Evolutionary conservation across 164 flowering plant species (phyloP), one percentile per base, ranked within the genome.

Genomic region (Taxillus chinensis): DNA sequence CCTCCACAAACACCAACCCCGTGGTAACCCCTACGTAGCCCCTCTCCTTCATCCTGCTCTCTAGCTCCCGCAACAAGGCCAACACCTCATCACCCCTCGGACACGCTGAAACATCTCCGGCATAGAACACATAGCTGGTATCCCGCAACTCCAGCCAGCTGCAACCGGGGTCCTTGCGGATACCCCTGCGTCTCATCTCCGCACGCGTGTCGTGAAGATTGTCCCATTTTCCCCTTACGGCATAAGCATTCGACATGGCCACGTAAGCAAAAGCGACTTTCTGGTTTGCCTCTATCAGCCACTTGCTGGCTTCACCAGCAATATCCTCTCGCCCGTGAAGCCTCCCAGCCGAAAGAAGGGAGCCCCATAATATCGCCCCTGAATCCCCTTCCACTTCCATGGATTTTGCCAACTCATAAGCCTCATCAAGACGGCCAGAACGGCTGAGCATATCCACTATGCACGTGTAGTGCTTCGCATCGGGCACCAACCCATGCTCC

Each of bases 401-500:
- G 41, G 78, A 74, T 71, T 69, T 75, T 2, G 83, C 83, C 41
- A 88, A 69, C 39, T 66, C 40, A 53, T 74, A 72, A 39, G 92
- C 95, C 62, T 84, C 82, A 64, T 84, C 86, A 5, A 86, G 76
- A 16, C 80, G 74, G 6, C 95, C 90, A 7, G 56, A 60, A 27
- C 90, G 75, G 39, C 84, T 84, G 4, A 88, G 85, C 88, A 88
- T 81, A 69, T 88, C 95, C 38, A 81, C 86, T 16, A 75, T 76
- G 69, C 91, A 88, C 0, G 72, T 73, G 38, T 76, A 82, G 61
- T 86, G 87, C 72, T 72, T 81, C 3, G 75, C 77, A 53, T 70
- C 74, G 0, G 88, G 85, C 15, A 46, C 17, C 39, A 86, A 61
- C 17, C 80, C 80, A 61, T 88, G 72, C 9, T 68, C 73, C 39